Evolutionary conservation across 2,329 filamentous ascomycete species (phyloP).

Genomic region (Neofusicoccum parvum): DNA sequence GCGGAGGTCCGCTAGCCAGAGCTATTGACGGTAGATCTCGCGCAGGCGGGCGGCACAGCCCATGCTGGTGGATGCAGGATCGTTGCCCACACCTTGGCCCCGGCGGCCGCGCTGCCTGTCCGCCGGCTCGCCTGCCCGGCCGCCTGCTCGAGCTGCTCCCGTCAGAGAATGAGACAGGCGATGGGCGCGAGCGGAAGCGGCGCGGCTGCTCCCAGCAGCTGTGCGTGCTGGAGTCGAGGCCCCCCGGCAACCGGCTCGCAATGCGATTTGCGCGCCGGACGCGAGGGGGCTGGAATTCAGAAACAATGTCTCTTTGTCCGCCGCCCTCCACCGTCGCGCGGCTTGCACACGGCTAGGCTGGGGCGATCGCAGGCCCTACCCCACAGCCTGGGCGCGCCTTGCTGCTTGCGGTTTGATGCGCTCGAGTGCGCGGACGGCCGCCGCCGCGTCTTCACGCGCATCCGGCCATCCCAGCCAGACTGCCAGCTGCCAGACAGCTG

Average conservation of each 20-base stretch:
- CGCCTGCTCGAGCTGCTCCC: slow-evolving; percentile 3
- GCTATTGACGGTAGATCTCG: background rate
- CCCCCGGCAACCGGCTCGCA: background rate
- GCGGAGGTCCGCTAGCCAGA: background rate
- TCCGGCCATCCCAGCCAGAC: slow-evolving; percentile 1
- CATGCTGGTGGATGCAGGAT: background rate
- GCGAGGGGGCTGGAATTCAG: slow-evolving; percentile 19
- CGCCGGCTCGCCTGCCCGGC: background rate
- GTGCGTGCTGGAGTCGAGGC: background rate
- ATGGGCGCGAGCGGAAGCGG: background rate
- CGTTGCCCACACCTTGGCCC: background rate
- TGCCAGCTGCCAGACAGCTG: background rate
- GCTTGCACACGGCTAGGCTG: slow-evolving; percentile 16
- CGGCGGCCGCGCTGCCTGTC: background rate
- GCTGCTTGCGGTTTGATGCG: slow-evolving; percentile 18
- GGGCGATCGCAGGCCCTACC: slow-evolving; percentile 16
- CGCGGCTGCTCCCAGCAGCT: background rate
- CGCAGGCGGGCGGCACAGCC: background rate
- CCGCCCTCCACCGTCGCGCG: background rate
- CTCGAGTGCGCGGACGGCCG: slow-evolving; percentile 3
- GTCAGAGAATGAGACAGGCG: slow-evolving; percentile 7
- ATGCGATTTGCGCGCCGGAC: slow-evolving; percentile 2
- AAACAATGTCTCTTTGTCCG: slow-evolving; percentile 22
- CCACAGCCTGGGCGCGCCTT: slow-evolving; percentile 8
- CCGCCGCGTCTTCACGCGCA: slow-evolving; percentile 7